A percentile compares a stretch with the other conserved stretches of the same genome.
Evolutionary conservation across 75 land plant genomes (phyloP).

Genomic region (Sequoiadendron giganteum): DNA sequence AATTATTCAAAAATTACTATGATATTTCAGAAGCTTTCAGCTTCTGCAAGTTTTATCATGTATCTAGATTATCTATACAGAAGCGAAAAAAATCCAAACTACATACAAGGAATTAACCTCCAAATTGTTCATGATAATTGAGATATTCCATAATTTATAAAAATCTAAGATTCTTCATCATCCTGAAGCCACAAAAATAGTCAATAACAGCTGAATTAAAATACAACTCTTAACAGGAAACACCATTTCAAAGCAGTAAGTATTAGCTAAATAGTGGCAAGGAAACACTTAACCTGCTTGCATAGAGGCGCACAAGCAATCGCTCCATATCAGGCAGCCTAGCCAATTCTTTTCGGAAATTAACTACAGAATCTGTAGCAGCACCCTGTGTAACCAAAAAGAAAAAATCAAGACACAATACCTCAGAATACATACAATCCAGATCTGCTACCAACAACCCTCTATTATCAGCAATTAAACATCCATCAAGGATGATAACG

Average conservation of each 20-base stretch:
- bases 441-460: not conserved
- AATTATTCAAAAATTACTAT: not conserved
- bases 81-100: not conserved
- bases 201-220: not conserved
- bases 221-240: not conserved
- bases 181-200: not conserved
- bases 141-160: not conserved
- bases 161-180: not conserved
- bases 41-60: not conserved
- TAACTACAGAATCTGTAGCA: slow-evolving; percentile 43
- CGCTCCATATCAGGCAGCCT: slow-evolving; percentile 93
- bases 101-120: not conserved
- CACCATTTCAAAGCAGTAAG: not conserved
- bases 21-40: not conserved
- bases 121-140: not conserved
- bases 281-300: slow-evolving; percentile 52
- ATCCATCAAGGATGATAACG: not conserved
- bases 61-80: not conserved
- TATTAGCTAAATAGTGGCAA: not conserved
- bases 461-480: not conserved
- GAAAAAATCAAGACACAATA: not conserved
- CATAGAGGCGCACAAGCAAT: slow-evolving; percentile 69
- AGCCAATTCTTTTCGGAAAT: slow-evolving; percentile 68
- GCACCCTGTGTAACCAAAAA: slow-evolving; percentile 38
- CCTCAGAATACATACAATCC: not conserved